Evolutionary conservation across 106 monocot species (phyloP).

Genomic region (Dendrobium officinale): DNA sequence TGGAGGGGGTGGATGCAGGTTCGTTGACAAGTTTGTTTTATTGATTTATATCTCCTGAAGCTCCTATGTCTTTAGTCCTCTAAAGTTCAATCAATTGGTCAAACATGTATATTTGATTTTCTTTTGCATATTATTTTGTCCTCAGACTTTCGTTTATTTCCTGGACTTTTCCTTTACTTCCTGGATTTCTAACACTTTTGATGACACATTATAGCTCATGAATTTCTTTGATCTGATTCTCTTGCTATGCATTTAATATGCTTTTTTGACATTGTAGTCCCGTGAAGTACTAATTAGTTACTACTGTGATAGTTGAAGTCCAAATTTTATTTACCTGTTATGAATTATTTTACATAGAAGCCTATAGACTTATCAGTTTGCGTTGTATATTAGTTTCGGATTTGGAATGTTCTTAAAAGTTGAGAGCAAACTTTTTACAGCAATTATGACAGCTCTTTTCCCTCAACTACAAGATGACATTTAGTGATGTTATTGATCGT

Average conservation of each 20-base stretch:
- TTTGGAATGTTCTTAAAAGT: not conserved
- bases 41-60: not conserved
- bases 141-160: not conserved
- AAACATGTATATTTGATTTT: not conserved
- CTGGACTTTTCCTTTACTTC: not conserved
- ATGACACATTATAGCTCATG: not conserved
- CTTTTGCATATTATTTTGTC: not conserved
- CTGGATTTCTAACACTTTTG: not conserved
- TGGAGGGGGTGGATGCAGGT: conserved; percentile 99
- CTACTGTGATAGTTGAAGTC: not conserved
- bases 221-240: not conserved
- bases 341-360: not conserved
- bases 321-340: not conserved
- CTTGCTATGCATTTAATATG: not conserved
- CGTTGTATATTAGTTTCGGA: not conserved
- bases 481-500: not conserved
- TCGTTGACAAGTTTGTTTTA: not conserved
- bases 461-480: not conserved
- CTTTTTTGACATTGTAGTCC: not conserved
- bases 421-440: not conserved
- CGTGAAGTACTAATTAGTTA: not conserved
- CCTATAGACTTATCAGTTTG: not conserved
- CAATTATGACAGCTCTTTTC: not conserved
- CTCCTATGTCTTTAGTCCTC: not conserved
- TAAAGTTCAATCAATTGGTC: not conserved